A percentile compares a stretch with the other conserved stretches of the same genome.
Conservation (phyloP, 306 rosid species). For the Cyclanthera cordifolia region DNA sequence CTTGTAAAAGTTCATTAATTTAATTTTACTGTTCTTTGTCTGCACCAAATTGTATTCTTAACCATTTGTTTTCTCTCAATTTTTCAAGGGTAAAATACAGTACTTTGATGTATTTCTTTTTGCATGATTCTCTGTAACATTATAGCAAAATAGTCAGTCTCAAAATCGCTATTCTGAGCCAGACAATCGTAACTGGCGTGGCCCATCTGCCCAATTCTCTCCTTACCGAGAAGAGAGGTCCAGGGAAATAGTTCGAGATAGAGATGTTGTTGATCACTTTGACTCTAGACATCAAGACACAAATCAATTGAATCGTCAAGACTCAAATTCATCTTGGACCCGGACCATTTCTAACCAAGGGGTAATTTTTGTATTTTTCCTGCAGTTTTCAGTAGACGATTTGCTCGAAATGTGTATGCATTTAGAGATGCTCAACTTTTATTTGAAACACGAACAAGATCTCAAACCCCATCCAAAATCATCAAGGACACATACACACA, state of each 20-base stretch:
- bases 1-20: background rate
- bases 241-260: conserved; percentile 51
- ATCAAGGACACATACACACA: background rate
- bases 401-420: background rate
- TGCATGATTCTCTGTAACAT: background rate
- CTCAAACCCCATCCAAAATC: background rate
- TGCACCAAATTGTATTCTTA: background rate
- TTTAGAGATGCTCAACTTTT: background rate
- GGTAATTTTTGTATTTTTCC: conserved; percentile 29
- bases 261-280: conserved; percentile 46
- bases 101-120: background rate
- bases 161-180: conserved; percentile 73
- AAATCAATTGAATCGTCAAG: conserved; percentile 46
- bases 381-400: background rate
- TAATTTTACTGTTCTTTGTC: background rate
- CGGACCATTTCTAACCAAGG: conserved; percentile 30
- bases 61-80: background rate
- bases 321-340: conserved; percentile 48
- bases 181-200: conserved; percentile 92
- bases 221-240: conserved; percentile 59
- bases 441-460: background rate
- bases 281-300: conserved; percentile 46
- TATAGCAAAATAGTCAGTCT: conserved; percentile 45
- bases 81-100: background rate
- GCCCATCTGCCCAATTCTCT: conserved; percentile 53